Conservation (phyloP, 345 rosid genomes). For the Rhodamnia rubescens region DNA sequence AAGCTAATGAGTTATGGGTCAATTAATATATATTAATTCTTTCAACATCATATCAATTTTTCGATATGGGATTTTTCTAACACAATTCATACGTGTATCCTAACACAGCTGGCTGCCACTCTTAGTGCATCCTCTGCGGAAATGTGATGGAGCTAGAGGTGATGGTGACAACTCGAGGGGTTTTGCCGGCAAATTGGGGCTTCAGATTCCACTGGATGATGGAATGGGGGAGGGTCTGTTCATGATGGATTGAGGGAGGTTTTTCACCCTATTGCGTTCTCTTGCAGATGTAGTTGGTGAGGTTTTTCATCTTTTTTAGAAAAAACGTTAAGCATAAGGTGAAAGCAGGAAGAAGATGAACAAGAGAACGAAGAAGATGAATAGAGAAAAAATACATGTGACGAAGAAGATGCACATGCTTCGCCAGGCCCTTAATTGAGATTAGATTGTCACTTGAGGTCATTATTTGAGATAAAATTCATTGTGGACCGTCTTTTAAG, state of each 20-base stretch:
- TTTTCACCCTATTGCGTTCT: neutral
- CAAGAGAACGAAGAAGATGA: neutral
- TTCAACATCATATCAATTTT: no score
- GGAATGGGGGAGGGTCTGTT: neutral
- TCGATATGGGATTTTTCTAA: no score
- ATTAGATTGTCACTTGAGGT: accelerated
- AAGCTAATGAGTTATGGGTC: no score
- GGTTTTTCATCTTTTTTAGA: neutral
- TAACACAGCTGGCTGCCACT: neutral
- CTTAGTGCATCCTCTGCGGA: no score
- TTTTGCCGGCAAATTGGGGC: neutral
- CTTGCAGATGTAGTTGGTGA: neutral
- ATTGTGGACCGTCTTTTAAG: accelerated
- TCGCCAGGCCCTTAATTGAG: accelerated
- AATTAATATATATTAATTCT: no score
- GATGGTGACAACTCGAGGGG: neutral
- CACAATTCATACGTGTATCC: no score
- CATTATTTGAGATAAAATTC: neutral
- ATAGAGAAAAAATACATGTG: neutral
- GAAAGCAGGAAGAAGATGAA: neutral
- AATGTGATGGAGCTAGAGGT: neutral
- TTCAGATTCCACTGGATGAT: neutral
- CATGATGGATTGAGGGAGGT: neutral
- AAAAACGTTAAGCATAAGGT: neutral
- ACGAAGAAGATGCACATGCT: neutral